Conservation (phyloP, 2,329 filamentous ascomycete genomes). For the Colletotrichum phormii region DNA sequence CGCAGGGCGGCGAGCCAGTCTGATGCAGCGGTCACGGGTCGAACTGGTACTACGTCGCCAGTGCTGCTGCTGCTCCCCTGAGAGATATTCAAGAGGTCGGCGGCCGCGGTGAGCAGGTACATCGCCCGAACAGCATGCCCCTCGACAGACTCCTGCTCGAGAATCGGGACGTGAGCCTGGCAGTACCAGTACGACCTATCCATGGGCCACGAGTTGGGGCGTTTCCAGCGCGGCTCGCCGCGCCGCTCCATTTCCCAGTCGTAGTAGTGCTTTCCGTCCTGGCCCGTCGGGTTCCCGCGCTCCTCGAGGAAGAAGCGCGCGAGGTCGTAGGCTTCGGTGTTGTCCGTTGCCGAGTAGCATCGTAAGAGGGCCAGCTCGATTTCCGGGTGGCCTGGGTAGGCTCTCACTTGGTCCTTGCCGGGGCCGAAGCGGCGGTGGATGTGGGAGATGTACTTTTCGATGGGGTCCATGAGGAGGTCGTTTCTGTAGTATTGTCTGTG, state of each 20-base stretch:
- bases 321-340: slow-evolving; percentile 53
- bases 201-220: slow-evolving; percentile 60
- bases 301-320: slow-evolving; percentile 69
- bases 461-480: slow-evolving; percentile 60
- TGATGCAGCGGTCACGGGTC: slow-evolving; percentile 39
- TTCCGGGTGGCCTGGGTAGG: slow-evolving; percentile 70
- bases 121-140: slow-evolving; percentile 71
- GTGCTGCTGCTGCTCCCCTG: slow-evolving; percentile 35
- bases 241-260: slow-evolving; percentile 57
- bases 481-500: slow-evolving; percentile 66
- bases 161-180: slow-evolving; percentile 67
- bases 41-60: not conserved
- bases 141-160: slow-evolving; percentile 64
- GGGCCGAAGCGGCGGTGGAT: slow-evolving; percentile 65
- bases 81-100: slow-evolving; percentile 62
- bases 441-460: slow-evolving; percentile 65
- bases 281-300: slow-evolving; percentile 61
- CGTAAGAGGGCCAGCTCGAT: slow-evolving; percentile 62
- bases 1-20: slow-evolving; percentile 54
- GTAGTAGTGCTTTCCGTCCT: slow-evolving; percentile 64
- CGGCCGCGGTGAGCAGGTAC: slow-evolving; percentile 69
- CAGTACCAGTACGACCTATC: slow-evolving; percentile 59
- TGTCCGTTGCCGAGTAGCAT: slow-evolving; percentile 47
- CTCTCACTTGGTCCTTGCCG: slow-evolving; percentile 60
- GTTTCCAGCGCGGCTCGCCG: slow-evolving; percentile 50